Percentiles rank a stretch among this genome's conserved stretches.
These are phyloP conservation scores for Aspergillus felis DNA, from an alignment of 2,329 filamentous ascomycete genomes.

Conservation along the genomic window DNA sequence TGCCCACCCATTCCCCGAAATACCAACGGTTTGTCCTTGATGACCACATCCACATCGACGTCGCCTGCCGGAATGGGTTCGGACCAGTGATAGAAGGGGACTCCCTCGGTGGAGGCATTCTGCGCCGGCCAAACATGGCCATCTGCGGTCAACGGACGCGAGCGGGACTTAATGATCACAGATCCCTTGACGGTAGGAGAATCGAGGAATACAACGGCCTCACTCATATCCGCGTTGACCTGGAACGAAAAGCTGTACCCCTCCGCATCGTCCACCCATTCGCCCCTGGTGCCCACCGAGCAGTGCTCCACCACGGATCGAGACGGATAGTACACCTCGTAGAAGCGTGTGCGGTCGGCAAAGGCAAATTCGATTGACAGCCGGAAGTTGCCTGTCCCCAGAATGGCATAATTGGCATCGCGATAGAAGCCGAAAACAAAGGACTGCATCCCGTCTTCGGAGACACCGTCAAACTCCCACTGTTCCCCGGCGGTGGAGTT, in stretches of 20 bases:
- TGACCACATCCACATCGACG: neutral
- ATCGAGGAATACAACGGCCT: neutral
- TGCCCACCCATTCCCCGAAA: neutral
- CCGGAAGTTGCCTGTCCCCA: neutral
- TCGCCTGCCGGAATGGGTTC: neutral
- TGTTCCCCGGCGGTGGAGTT: neutral
- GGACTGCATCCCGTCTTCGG: neutral
- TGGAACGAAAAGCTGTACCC: neutral
- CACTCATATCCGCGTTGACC: neutral
- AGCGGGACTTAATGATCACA: neutral
- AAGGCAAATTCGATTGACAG: neutral
- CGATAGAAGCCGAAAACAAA: neutral
- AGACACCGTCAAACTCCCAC: slow-evolving; percentile 1
- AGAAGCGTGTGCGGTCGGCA: neutral
- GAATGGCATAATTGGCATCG: neutral
- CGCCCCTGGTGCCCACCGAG: neutral
- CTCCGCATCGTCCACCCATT: neutral
- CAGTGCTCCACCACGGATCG: neutral
- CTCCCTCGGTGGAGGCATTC: neutral
- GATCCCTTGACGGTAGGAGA: neutral
- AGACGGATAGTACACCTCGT: neutral
- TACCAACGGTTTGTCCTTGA: neutral
- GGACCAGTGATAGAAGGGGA: neutral
- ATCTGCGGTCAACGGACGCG: neutral
- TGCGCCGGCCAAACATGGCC: neutral